A percentile compares a stretch with the other conserved stretches of the same genome.
These are phyloP conservation scores for Suillus sp. DNA, from an alignment of 768 basidiomycete genomes.

Conservation along the genomic window DNA sequence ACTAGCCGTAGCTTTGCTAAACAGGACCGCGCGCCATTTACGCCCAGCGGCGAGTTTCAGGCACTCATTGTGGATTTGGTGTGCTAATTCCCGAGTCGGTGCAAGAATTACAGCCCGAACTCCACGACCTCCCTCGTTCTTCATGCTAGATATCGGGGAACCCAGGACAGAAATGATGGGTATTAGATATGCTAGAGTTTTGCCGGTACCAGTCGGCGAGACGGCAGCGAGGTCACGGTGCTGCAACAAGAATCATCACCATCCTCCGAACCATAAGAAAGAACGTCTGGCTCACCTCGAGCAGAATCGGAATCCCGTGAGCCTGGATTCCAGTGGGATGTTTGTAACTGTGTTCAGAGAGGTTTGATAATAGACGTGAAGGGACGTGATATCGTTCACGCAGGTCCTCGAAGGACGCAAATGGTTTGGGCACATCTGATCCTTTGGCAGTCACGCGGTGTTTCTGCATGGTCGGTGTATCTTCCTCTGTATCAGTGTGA, in stretches of 20 bases:
- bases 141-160: slow-evolving; percentile 53
- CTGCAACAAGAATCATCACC: slow-evolving; percentile 37
- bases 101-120: slow-evolving; percentile 81
- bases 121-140: slow-evolving; percentile 51
- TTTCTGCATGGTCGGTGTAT: slow-evolving; percentile 33
- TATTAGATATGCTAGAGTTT: slow-evolving; percentile 90
- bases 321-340: slow-evolving; percentile 83
- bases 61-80: slow-evolving; percentile 93
- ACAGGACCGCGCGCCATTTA: slow-evolving; percentile 81
- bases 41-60: slow-evolving; percentile 77
- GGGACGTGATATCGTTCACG: slow-evolving; percentile 58
- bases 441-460: slow-evolving; percentile 82
- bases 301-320: slow-evolving; percentile 74
- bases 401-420: slow-evolving; percentile 61
- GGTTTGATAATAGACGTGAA: slow-evolving; percentile 63
- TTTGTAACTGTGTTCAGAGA: slow-evolving; percentile 58
- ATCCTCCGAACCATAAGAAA: not conserved
- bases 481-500: slow-evolving; percentile 26
- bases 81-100: slow-evolving; percentile 93
- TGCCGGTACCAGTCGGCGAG: slow-evolving; percentile 97
- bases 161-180: slow-evolving; percentile 70
- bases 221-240: slow-evolving; percentile 88
- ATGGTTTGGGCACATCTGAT: slow-evolving; percentile 59
- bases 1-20: slow-evolving; percentile 88
- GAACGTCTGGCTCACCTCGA: slow-evolving; percentile 55